Conservation (phyloP, 495 filamentous ascomycete species). For the Hypoxylon lenormandii region DNA sequence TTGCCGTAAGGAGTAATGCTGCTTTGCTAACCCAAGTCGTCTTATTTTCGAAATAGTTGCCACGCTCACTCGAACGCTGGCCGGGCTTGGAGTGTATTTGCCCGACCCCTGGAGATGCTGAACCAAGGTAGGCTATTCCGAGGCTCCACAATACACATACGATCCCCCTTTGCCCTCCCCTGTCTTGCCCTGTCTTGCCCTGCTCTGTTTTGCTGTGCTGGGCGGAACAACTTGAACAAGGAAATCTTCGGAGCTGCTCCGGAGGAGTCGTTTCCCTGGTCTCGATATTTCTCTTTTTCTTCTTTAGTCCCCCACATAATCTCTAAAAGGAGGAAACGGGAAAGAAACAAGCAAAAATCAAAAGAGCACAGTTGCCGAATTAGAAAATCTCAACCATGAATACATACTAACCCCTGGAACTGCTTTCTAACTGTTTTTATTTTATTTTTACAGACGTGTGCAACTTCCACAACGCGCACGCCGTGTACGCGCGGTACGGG, state of each 20-base stretch:
- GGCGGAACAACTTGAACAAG: background rate
- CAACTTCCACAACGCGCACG: conserved; percentile 63
- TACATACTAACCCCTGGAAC: conserved; percentile 5
- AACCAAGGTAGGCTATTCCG: conserved; percentile 51
- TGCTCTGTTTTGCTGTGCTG: conserved; percentile 5
- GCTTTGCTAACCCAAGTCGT: no score
- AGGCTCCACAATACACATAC: conserved; percentile 19
- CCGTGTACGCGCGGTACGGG: conserved; percentile 67
- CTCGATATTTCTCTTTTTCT: background rate
- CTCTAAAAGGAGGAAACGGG: background rate
- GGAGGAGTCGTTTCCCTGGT: conserved; percentile 36
- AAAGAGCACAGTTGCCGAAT: background rate
- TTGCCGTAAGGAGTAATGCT: no score
- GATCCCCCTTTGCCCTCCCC: background rate
- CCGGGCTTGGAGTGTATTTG: conserved; percentile 67
- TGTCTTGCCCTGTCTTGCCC: background rate
- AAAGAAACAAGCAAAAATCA: background rate
- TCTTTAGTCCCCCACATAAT: no score
- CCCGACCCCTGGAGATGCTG: conserved; percentile 68
- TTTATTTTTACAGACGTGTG: conserved; percentile 67
- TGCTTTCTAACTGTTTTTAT: no score
- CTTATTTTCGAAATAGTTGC: conserved; percentile 50
- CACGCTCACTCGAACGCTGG: conserved; percentile 68
- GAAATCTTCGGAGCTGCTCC: conserved; percentile 16
- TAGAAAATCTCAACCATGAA: background rate